A percentile compares a stretch with the other conserved stretches of the same genome.
Evolutionary conservation across 768 basidiomycete genomes (phyloP).

Genomic region (Hydnum rufescens): DNA sequence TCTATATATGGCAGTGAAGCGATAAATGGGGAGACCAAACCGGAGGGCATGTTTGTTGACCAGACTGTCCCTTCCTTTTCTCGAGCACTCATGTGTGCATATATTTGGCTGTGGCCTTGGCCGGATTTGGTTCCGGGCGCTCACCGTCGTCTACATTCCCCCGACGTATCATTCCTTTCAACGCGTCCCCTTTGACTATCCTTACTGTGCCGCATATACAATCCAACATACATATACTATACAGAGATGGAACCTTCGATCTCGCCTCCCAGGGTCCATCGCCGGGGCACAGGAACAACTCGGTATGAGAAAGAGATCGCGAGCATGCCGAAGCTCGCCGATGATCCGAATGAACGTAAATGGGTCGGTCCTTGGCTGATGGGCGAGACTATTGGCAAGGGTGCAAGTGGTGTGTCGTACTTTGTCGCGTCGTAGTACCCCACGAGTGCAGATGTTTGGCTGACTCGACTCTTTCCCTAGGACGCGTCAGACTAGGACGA

Average conservation of each 20-base stretch:
- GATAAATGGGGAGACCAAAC: too few relatives aligned
- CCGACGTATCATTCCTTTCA: too few relatives aligned
- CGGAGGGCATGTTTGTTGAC: too few relatives aligned
- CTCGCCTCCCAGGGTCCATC: background rate
- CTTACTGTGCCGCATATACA: too few relatives aligned
- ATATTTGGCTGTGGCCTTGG: too few relatives aligned
- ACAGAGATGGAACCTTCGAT: background rate
- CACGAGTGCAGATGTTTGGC: background rate
- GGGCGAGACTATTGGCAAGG: slow-evolving; percentile 66
- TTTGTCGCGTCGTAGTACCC: background rate
- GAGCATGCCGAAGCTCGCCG: background rate
- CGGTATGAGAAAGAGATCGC: slow-evolving; percentile 4
- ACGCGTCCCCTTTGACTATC: too few relatives aligned
- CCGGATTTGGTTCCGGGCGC: too few relatives aligned
- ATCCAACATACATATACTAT: background rate
- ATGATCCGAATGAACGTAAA: slow-evolving; percentile 9
- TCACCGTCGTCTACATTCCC: too few relatives aligned
- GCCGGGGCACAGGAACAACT: background rate
- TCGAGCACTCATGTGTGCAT: too few relatives aligned
- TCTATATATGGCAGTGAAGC: too few relatives aligned
- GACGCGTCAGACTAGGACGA: slow-evolving; percentile 75
- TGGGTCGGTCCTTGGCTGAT: slow-evolving; percentile 66
- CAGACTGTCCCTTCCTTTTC: too few relatives aligned
- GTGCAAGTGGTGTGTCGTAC: slow-evolving; percentile 42
- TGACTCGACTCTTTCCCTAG: slow-evolving; percentile 22